phyloP scores from a whole-genome alignment of 2,329 filamentous ascomycete genomes.

The Thielaviopsis euricoi region DNA sequence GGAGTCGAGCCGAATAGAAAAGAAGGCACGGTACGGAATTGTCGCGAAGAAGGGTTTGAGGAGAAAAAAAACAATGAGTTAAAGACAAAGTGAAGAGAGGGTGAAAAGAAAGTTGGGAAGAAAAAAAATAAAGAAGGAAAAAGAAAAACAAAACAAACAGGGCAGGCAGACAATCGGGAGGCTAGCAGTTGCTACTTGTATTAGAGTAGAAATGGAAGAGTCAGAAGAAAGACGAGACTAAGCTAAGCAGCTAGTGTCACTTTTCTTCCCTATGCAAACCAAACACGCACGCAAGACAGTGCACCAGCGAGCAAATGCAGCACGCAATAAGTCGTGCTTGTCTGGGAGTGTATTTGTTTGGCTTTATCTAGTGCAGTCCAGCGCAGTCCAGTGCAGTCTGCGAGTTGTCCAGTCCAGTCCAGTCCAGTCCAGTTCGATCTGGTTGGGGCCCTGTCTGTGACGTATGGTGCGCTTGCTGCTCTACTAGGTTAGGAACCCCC shows the following conservation, averaged over 20 bases:
- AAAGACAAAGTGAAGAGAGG: not conserved
- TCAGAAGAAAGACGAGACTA: not conserved
- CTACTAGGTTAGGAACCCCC: not conserved
- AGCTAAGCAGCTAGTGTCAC: too few species aligned
- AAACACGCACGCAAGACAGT: conserved; percentile 5
- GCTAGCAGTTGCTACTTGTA: not conserved
- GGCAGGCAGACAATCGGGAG: conserved; percentile 8
- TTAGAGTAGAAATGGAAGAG: not conserved
- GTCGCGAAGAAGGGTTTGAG: not conserved
- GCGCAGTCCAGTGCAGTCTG: too few species aligned
- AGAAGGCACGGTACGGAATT: not conserved
- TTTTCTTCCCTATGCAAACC: not conserved
- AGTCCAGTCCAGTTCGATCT: not conserved
- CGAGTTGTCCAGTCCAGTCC: too few species aligned
- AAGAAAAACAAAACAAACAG: conserved; percentile 4
- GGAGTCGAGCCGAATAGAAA: not conserved
- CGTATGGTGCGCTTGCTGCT: not conserved
- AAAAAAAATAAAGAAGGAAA: not conserved
- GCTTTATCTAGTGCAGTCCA: not conserved
- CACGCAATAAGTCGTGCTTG: not conserved
- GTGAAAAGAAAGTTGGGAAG: not conserved
- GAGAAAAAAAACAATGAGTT: not conserved
- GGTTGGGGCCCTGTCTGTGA: not conserved
- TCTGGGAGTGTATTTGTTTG: not conserved
- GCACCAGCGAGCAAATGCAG: conserved; percentile 4